A percentile compares a stretch with the other conserved stretches of the same genome.
Evolutionary conservation across 1,139 yeast genomes (phyloP).

Genomic region (Lizanozyma gosingica): DNA sequence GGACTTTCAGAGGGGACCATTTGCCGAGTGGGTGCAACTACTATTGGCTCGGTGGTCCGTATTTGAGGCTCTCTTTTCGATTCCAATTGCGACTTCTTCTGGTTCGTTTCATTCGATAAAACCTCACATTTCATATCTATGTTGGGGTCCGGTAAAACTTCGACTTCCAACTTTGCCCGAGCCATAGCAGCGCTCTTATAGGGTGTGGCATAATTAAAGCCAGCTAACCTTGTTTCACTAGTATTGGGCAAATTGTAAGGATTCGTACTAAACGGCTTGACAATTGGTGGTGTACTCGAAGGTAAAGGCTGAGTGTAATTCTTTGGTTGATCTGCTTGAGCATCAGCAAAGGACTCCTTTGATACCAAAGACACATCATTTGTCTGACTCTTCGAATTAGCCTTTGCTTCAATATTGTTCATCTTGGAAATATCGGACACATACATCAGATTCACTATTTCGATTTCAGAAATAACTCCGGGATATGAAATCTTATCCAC

Average conservation of each 20-base stretch:
- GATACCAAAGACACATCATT: not conserved
- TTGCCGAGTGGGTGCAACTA: too few relatives aligned
- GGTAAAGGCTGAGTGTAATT: not conserved
- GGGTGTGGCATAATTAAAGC: not conserved
- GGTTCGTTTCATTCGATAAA: too few relatives aligned
- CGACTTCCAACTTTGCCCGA: not conserved
- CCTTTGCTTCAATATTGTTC: not conserved
- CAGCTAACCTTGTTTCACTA: not conserved
- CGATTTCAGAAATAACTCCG: not conserved
- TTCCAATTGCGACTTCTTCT: too few relatives aligned
- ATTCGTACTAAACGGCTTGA: not conserved
- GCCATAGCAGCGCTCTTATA: not conserved
- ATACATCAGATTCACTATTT: not conserved
- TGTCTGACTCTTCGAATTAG: not conserved
- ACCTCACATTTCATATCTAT: not conserved
- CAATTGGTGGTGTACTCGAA: not conserved
- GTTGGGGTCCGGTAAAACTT: not conserved
- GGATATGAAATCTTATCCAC: not conserved
- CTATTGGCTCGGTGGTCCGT: too few relatives aligned
- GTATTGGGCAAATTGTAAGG: not conserved
- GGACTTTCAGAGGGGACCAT: too few relatives aligned
- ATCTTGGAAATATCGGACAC: not conserved
- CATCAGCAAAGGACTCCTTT: not conserved
- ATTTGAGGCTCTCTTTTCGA: too few relatives aligned
- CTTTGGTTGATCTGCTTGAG: not conserved